A percentile compares a stretch with the other conserved stretches of the same genome.
phyloP scores from a whole-genome alignment of 139 green algal species.

The Tetraselmis chui region DNA sequence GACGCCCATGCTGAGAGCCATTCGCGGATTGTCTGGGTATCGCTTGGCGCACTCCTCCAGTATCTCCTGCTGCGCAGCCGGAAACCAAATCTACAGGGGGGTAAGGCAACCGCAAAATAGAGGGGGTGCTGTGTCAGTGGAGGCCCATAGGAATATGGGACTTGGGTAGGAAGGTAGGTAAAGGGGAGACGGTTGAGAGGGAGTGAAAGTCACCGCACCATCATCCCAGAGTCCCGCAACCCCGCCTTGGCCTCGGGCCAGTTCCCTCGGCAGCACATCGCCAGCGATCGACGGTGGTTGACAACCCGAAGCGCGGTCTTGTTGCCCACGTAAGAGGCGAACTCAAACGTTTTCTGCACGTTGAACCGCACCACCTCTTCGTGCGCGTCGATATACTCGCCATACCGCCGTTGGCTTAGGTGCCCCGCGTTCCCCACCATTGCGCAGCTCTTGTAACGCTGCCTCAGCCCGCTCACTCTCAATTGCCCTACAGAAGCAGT shows the following conservation, averaged over 20 bases:
- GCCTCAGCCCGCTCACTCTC: neutral
- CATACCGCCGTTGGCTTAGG: conserved; percentile 6
- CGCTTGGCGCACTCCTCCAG: conserved; percentile 7
- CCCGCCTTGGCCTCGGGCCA: conserved; percentile 7
- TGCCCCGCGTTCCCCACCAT: conserved; percentile 17
- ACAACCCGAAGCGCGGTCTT: conserved; percentile 7
- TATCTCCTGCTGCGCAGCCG: conserved; percentile 11
- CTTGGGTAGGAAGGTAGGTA: no score
- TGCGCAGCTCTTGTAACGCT: conserved; percentile 11
- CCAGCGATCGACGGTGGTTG: conserved; percentile 7
- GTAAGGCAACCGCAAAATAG: no score
- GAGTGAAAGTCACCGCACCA: no score
- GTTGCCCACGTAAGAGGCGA: conserved; percentile 7
- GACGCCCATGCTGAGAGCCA: neutral
- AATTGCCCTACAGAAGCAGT: no score
- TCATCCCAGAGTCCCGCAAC: neutral
- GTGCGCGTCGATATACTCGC: conserved; percentile 21
- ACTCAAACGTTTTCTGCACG: conserved; percentile 1
- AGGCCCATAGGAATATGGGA: no score
- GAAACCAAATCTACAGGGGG: neutral
- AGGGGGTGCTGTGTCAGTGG: no score
- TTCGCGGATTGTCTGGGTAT: conserved; percentile 8
- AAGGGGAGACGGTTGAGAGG: no score
- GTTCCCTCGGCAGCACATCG: conserved; percentile 11
- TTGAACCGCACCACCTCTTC: conserved; percentile 18